Base-by-base conservation (phyloP, 352 stramenopile genomes). In the Phytophthora brassicae region DNA sequence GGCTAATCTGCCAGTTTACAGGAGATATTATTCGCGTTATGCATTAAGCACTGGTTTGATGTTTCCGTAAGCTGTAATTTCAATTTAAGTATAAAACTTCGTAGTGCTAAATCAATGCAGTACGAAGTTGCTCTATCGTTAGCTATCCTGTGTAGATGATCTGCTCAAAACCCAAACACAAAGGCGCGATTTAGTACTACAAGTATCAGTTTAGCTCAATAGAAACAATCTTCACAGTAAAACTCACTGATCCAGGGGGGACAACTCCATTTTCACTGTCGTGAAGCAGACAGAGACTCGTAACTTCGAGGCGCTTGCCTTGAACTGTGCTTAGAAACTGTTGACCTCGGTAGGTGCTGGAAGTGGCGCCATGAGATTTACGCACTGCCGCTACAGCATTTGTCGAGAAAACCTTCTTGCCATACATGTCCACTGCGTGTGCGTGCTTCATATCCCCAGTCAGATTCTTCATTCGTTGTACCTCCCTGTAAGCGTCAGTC, bases 381-480 rank as follows among this genome's bases (percentile, higher is more conserved):
- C 77, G 79, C 13, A 79, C 65, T 0, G 60, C 54, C 17, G 72
- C 60, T 31, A 67, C 67, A 11, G 72, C 36, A 39, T 77, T 77
- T 0, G 74, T 88, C 7, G 83, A 89, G 48, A 92, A 89, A 14
- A 83, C 64, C 19, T 84, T 79, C 42, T 86, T 88, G 31, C 60
- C 63, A 60, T 89, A 72, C 52, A 75, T 66, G 48, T 90, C 83
- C 66, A 90, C 79, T 2, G 52, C 52, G 28, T 92, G 81, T 3
- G 69, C 67, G 50, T 92, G 83, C 5, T 68, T 54, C 77, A 92
- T 87, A 56, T 92, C 83, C 14, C 62, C 49, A 12, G 68, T 75
- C 16, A 92, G 52, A 33, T 89, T 92, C 54, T 75, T 81, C 56
- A 92, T 73, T n/a, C 83, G 77, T 64, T 90, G 83, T 13, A 65